Base-by-base conservation (phyloP, 106 monocot genomes). In the Agapanthus africanus region DNA sequence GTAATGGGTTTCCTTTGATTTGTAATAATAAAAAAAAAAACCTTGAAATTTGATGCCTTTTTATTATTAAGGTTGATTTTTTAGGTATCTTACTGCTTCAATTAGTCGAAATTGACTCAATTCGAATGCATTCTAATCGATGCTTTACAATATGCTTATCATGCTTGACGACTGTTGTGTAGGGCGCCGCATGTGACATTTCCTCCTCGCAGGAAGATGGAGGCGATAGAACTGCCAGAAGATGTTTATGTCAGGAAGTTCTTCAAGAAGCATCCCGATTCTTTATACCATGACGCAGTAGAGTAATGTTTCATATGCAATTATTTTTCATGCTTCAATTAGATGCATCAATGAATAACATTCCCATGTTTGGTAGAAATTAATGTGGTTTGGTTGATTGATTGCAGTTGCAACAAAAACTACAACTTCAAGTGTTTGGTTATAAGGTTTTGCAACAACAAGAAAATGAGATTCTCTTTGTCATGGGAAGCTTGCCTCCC, bases 191-290 rank as follows among this genome's bases (percentile, higher is more conserved):
- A 85, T 16, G 78, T 82, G 59, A 68, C 63, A 15, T 86, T 86
- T 71, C 83, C 90, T 63, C 80, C 77, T 3, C 80, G 85, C 62
- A 82, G 83, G 59, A 83, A 83, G 37, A 62, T 86, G 3, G 69
- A 83, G 64, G 73, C 51, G 73, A 78, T 86, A n/a, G 83, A 66
- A 26, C 6, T 83, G 62, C 80, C 83, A 11, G 86, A 90, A 59
- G 90, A 90, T 83, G 78, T 77, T 41, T 90, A 80, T 65, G 75
- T 90, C 34, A 80, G 69, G 80, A 78, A 70, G 63, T 90, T 90
- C 78, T 78, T 72, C 73, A 82, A 78, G 71, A 78, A 70, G 49
- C 65, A 90, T 70, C 80, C 90, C 2, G 80, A 86, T 83, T 90
- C 86, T 23, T 56, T 78, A 31, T 88, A 84, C 56, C 81, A 88